A percentile compares a stretch with the other conserved stretches of the same genome.
Evolutionary conservation across 2,329 filamentous ascomycete species (phyloP).

Genomic region (Metarhizium anisopliae): DNA sequence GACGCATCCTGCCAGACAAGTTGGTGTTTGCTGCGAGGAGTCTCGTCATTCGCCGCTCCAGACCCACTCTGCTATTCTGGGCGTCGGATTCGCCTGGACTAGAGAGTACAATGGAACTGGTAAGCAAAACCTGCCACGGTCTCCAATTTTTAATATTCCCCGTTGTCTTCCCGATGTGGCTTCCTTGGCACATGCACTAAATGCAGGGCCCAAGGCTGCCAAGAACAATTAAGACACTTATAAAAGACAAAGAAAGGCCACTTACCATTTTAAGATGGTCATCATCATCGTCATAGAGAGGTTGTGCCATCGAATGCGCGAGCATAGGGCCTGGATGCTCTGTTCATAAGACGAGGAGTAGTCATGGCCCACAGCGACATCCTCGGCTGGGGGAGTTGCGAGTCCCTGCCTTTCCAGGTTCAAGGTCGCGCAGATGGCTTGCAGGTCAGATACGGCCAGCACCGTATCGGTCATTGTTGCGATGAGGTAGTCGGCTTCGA

Average conservation of each 20-base stretch:
- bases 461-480: conserved; percentile 27
- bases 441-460: conserved; percentile 25
- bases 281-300: conserved; percentile 31
- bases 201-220: background rate
- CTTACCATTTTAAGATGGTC: conserved; percentile 30
- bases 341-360: conserved; percentile 12
- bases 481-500: conserved; percentile 24
- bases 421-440: conserved; percentile 17
- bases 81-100: conserved; percentile 27
- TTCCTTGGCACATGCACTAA: conserved; percentile 4
- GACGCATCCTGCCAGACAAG: conserved; percentile 23
- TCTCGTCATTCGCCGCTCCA: conserved; percentile 23
- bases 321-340: conserved; percentile 19
- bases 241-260: background rate
- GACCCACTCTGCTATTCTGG: conserved; percentile 24
- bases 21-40: conserved; percentile 25
- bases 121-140: background rate
- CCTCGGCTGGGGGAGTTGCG: conserved; percentile 5
- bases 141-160: conserved; percentile 1
- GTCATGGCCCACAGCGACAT: background rate
- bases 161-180: background rate
- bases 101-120: background rate
- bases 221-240: background rate
- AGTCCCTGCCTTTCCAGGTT: conserved; percentile 2
- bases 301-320: conserved; percentile 27